A percentile compares a stretch with the other conserved stretches of the same genome.
Conservation (phyloP, 2,329 filamentous ascomycete genomes). For the Didymella keratinophila region DNA sequence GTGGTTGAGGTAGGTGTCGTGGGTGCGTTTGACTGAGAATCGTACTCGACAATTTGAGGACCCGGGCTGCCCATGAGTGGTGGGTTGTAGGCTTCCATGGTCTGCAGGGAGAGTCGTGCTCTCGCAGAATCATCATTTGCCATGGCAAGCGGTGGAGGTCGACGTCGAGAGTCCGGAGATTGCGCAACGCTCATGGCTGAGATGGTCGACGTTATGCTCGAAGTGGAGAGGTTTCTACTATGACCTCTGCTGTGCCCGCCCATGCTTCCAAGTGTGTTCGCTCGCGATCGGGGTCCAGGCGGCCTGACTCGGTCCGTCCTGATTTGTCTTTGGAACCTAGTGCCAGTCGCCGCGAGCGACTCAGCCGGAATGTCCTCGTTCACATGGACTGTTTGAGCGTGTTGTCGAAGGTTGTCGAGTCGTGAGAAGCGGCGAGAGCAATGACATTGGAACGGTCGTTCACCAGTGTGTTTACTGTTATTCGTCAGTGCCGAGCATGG, state of each 20-base stretch:
- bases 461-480: constrained; percentile 90
- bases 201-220: constrained; percentile 80
- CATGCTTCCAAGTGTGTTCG: constrained; percentile 78
- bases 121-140: constrained; percentile 69
- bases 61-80: constrained; percentile 69
- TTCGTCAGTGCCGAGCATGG: constrained; percentile 35
- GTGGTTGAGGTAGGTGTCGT: constrained; percentile 85
- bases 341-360: constrained; percentile 90
- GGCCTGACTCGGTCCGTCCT: constrained; percentile 84
- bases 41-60: constrained; percentile 69
- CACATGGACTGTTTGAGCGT: constrained; percentile 96
- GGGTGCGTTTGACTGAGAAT: constrained; percentile 73
- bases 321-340: constrained; percentile 90
- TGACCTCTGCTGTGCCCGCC: constrained; percentile 78
- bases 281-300: constrained; percentile 74
- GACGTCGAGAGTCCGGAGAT: constrained; percentile 64
- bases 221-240: constrained; percentile 83
- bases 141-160: constrained; percentile 85
- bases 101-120: constrained; percentile 62
- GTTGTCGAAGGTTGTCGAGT: constrained; percentile 92
- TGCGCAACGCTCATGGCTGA: constrained; percentile 68
- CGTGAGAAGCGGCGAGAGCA: constrained; percentile 92
- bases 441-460: constrained; percentile 95
- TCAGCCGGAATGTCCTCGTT: constrained; percentile 96
- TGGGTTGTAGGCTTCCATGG: constrained; percentile 69